Base-by-base conservation (phyloP, 1,284 basidiomycete genomes). In the Mycosarcoma maydis region DNA sequence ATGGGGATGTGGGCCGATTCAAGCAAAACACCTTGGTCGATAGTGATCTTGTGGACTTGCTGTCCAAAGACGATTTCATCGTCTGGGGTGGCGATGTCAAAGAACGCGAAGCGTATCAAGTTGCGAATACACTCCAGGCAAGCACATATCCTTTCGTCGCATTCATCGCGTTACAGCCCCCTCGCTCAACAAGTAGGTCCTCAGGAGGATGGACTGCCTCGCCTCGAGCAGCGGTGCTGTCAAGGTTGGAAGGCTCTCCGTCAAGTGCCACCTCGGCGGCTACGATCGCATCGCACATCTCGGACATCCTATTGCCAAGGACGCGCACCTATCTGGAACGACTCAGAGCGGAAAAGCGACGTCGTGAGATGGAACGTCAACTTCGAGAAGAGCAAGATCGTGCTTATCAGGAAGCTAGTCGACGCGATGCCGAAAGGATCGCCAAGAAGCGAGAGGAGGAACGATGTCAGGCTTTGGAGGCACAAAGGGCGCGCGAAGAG, bases 81-180 rank as follows among this genome's bases (percentile, higher is more conserved):
- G 87, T 92, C 19, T 95, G 92, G 92, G 92, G 89, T 9, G 92
- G 91, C 6, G 90, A 92, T 64, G 88, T 95, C 6, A 85, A 88
- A 33, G 89, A 90, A 68, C 85, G 86, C 41, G 92, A 95, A 67
- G 88, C 91, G 3, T 93, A 91, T 86, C 90, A 89, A 83, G 93
- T 92, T 7, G 85, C 91, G 1, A 88, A 91, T 75, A 93, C 94
- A 70, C 85, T 96, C 0, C 89, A 92, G 73, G 89, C 89, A 1
- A 95, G 92, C 3, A 93, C 92, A 0, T 96, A 91, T 75, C 94
- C 94, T 0, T 94, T 94, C 64, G 86, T 98, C 43, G 91, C 92
- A 0, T 98, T 97, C 80, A 83, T 95, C 42, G 90, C 92, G 0
- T 86, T 95, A 30, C 91, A 96, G 74, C 90, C 93, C 47, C 56